Conservation (phyloP, 108 stramenopile genomes). For the Mayamaea pseudoterrestris region DNA sequence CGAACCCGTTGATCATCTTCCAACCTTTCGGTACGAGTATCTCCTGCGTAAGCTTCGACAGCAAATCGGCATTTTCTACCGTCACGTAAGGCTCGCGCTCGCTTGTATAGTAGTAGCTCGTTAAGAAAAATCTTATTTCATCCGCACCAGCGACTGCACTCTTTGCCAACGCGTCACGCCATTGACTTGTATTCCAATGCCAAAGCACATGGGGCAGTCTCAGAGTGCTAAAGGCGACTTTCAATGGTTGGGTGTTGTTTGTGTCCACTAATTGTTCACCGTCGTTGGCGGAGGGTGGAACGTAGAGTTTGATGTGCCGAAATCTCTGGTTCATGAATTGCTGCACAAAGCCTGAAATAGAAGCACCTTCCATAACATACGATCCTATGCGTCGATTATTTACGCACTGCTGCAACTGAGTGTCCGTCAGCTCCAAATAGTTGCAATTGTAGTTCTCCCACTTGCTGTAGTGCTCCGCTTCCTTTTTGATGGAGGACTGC, state of each 20-base stretch:
- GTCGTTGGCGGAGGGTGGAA: too few species aligned
- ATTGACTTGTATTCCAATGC: too few species aligned
- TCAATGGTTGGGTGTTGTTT: too few species aligned
- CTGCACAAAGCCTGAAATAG: constrained; percentile 4
- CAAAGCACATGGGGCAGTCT: too few species aligned
- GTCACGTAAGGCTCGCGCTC: background rate
- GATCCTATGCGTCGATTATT: constrained; percentile 10
- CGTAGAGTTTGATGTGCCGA: background rate
- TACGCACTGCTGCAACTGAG: constrained; percentile 14
- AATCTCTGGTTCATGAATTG: background rate
- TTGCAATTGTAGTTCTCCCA: constrained; percentile 18
- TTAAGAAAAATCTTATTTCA: too few species aligned
- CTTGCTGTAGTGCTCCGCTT: constrained; percentile 12
- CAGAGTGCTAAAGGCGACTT: too few species aligned
- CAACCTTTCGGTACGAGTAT: constrained; percentile 21
- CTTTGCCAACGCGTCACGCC: too few species aligned
- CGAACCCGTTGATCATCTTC: constrained; percentile 29
- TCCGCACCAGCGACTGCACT: too few species aligned
- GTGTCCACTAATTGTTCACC: too few species aligned
- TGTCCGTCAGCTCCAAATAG: constrained; percentile 14
- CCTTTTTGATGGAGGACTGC: constrained; percentile 8
- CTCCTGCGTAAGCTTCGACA: constrained; percentile 4
- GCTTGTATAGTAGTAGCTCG: constrained; percentile 1
- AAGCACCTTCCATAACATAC: constrained; percentile 10
- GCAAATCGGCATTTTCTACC: background rate